phyloP scores from a whole-genome alignment of 1,139 yeast species.

The Diutina sp. region DNA sequence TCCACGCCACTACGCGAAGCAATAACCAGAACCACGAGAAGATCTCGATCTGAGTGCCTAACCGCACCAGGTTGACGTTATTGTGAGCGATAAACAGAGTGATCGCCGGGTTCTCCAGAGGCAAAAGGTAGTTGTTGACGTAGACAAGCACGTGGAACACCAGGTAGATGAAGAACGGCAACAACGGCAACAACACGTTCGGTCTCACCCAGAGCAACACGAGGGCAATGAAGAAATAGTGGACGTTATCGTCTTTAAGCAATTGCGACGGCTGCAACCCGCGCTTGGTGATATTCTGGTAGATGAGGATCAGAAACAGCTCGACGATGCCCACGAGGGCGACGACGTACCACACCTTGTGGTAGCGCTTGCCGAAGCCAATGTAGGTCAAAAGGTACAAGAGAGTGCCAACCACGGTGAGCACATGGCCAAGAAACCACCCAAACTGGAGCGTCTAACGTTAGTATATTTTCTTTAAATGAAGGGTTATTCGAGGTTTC shows the following conservation, averaged over 20 bases:
- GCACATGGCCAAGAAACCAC: conserved; percentile 62
- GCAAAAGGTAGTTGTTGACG: conserved; percentile 52
- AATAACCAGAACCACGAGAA: conserved; percentile 36
- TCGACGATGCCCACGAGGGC: conserved; percentile 54
- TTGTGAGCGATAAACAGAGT: conserved; percentile 45
- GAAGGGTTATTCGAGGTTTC: too few relatives aligned
- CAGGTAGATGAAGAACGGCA: conserved; percentile 60
- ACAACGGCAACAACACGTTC: conserved; percentile 38
- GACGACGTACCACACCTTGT: conserved; percentile 42
- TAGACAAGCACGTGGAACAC: conserved; percentile 63
- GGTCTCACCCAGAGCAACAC: conserved; percentile 45
- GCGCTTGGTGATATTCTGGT: conserved; percentile 33
- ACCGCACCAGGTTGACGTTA: conserved; percentile 58
- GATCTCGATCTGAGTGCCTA: conserved; percentile 65
- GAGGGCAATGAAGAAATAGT: conserved; percentile 45
- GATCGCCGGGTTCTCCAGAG: conserved; percentile 45
- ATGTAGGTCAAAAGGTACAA: conserved; percentile 39
- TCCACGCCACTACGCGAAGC: conserved; percentile 46
- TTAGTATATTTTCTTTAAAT: background rate
- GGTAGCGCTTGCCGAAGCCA: conserved; percentile 10
- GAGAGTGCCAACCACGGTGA: conserved; percentile 43
- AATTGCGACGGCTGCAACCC: conserved; percentile 11
- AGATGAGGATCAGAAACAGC: conserved; percentile 69
- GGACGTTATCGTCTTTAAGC: conserved; percentile 55
- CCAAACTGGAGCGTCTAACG: conserved; percentile 35